phyloP scores from a whole-genome alignment of 768 basidiomycete genomes.

The Pisolithus sp. region DNA sequence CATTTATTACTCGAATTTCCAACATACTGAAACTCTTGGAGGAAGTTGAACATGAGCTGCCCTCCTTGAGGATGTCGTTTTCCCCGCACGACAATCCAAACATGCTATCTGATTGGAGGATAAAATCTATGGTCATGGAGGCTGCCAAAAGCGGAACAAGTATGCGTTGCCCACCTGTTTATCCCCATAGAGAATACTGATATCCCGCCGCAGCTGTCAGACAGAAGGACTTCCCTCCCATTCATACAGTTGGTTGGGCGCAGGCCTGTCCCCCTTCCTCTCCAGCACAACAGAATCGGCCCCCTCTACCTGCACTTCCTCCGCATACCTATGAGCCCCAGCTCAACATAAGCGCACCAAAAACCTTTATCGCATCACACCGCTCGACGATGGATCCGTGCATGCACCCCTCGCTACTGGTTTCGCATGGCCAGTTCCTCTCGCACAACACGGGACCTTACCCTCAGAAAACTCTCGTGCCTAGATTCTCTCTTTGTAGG shows the following conservation, averaged over 20 bases:
- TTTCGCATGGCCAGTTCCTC: conserved; percentile 47
- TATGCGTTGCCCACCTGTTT: conserved; percentile 7
- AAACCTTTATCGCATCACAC: conserved; percentile 34
- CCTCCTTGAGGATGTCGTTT: conserved; percentile 26
- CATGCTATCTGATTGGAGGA: conserved; percentile 21
- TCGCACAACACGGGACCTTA: conserved; percentile 40
- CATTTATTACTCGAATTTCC: conserved; percentile 1
- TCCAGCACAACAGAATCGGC: conserved; percentile 22
- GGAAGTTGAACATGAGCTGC: conserved; percentile 24
- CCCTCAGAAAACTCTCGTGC: conserved; percentile 38
- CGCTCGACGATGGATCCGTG: conserved; percentile 33
- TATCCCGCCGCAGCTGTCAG: conserved; percentile 18
- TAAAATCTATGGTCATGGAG: conserved; percentile 15
- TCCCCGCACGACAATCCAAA: conserved; percentile 25
- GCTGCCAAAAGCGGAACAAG: conserved; percentile 25
- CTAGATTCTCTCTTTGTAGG: conserved; percentile 47
- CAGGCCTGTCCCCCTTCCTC: conserved; percentile 17
- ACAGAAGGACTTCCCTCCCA: conserved; percentile 28
- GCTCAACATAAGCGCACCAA: neutral
- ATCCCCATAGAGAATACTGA: neutral
- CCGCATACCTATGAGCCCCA: neutral
- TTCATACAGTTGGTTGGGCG: conserved; percentile 20
- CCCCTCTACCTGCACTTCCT: conserved; percentile 19
- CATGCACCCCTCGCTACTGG: conserved; percentile 27
- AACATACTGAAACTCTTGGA: conserved; percentile 19